A percentile compares a stretch with the other conserved stretches of the same genome.
phyloP scores from a whole-genome alignment of 306 rosid genomes.

The Pueraria montana region DNA sequence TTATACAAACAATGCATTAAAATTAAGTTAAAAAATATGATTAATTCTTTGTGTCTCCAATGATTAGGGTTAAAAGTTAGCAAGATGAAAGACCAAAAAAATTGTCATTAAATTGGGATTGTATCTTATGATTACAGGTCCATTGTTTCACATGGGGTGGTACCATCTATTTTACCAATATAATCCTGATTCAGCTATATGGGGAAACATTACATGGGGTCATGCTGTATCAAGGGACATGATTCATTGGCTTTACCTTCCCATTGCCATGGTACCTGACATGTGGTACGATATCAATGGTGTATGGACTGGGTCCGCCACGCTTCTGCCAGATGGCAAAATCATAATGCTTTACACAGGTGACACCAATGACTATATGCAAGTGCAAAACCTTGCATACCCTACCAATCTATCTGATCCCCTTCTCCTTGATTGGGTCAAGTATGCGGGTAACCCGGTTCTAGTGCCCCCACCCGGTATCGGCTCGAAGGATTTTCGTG shows the following conservation, averaged over 20 bases:
- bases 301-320: slow-evolving; percentile 91
- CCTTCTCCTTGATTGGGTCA: slow-evolving; percentile 80
- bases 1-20: no score
- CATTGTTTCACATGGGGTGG: slow-evolving; percentile 79
- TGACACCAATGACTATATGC: slow-evolving; percentile 60
- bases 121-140: slow-evolving; percentile 55
- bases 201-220: slow-evolving; percentile 96
- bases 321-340: slow-evolving; percentile 68
- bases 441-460: slow-evolving; percentile 72
- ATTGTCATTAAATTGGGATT: not conserved
- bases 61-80: not conserved
- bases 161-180: slow-evolving; percentile 91
- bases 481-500: slow-evolving; percentile 62
- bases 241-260: slow-evolving; percentile 88
- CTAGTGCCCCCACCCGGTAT: slow-evolving; percentile 70
- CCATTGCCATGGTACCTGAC: slow-evolving; percentile 74
- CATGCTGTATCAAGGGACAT: slow-evolving; percentile 83
- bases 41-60: not conserved
- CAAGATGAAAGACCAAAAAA: not conserved
- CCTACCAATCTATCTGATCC: slow-evolving; percentile 87
- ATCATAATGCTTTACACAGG: slow-evolving; percentile 79
- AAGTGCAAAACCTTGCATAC: slow-evolving; percentile 81
- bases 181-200: slow-evolving; percentile 83
- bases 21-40: no score
- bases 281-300: slow-evolving; percentile 73